Evolutionary conservation across 2,329 filamentous ascomycete genomes (phyloP).

Genomic region (Gremmenia infestans): DNA sequence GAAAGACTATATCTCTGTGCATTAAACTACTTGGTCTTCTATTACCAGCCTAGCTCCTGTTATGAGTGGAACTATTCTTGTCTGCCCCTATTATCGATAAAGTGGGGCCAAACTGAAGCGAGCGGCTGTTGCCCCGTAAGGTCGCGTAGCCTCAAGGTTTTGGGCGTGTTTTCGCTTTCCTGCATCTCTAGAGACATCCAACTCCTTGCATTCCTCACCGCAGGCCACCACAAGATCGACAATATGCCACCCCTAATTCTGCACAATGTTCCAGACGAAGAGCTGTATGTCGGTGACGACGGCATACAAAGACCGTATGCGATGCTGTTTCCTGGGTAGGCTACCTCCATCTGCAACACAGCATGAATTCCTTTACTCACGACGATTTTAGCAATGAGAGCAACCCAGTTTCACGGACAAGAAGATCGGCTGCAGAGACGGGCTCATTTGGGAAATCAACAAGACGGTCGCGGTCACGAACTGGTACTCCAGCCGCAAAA

Average conservation of each 20-base stretch:
- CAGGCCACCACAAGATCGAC: background rate
- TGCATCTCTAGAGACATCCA: background rate
- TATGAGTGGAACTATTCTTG: no score
- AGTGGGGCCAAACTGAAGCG: background rate
- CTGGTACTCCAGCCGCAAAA: conserved; percentile 45
- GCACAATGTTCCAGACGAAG: conserved; percentile 64
- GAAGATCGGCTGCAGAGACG: conserved; percentile 52
- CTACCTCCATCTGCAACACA: conserved; percentile 8
- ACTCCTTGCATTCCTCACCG: background rate
- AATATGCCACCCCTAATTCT: conserved; percentile 61
- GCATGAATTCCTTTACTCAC: conserved; percentile 7
- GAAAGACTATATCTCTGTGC: no score
- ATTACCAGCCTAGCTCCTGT: no score
- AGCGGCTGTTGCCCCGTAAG: background rate
- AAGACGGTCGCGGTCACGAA: conserved; percentile 56
- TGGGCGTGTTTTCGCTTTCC: background rate
- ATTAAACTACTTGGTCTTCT: no score
- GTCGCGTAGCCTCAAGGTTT: conserved; percentile 4
- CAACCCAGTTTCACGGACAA: conserved; percentile 44
- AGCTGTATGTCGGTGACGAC: conserved; percentile 61
- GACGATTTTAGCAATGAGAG: conserved; percentile 45
- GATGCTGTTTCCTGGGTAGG: conserved; percentile 61
- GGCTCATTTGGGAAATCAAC: conserved; percentile 65
- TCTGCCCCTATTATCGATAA: no score
- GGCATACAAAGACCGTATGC: conserved; percentile 61